Conservation (phyloP, 768 basidiomycete genomes). For the Termitomyces bulborhizus region DNA sequence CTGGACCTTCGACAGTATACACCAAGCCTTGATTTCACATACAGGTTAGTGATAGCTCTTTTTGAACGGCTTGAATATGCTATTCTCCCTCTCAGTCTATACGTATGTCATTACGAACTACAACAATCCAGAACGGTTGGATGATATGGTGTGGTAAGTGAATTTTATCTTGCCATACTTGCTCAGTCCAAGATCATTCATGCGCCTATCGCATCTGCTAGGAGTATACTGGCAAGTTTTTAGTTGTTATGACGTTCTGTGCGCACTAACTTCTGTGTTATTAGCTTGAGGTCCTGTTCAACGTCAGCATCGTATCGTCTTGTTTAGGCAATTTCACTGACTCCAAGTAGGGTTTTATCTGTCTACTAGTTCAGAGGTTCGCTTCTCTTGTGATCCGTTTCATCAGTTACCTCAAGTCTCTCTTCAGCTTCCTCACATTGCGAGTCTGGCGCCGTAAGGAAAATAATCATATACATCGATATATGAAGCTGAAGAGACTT, state of each 20-base stretch:
- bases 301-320: slow-evolving; percentile 26
- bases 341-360: slow-evolving; percentile 38
- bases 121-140: slow-evolving; percentile 32
- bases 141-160: slow-evolving; percentile 40
- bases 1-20: slow-evolving; percentile 44
- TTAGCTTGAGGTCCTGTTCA: slow-evolving; percentile 53
- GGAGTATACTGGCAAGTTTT: slow-evolving; percentile 43
- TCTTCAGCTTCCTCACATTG: slow-evolving; percentile 33
- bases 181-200: background rate
- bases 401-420: background rate
- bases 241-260: background rate
- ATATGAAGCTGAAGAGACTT: slow-evolving; percentile 1
- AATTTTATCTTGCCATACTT: background rate
- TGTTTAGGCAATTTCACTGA: background rate
- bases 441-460: slow-evolving; percentile 38
- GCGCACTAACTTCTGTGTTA: background rate
- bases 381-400: background rate
- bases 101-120: slow-evolving; percentile 48
- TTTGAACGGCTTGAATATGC: background rate
- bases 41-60: slow-evolving; percentile 26
- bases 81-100: slow-evolving; percentile 33
- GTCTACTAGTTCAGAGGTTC: slow-evolving; percentile 50
- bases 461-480: background rate
- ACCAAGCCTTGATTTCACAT: slow-evolving; percentile 51
- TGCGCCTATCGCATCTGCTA: slow-evolving; percentile 13